Conservation (phyloP, 2,329 filamentous ascomycete genomes). For the Fonsecaea pugnacius region DNA sequence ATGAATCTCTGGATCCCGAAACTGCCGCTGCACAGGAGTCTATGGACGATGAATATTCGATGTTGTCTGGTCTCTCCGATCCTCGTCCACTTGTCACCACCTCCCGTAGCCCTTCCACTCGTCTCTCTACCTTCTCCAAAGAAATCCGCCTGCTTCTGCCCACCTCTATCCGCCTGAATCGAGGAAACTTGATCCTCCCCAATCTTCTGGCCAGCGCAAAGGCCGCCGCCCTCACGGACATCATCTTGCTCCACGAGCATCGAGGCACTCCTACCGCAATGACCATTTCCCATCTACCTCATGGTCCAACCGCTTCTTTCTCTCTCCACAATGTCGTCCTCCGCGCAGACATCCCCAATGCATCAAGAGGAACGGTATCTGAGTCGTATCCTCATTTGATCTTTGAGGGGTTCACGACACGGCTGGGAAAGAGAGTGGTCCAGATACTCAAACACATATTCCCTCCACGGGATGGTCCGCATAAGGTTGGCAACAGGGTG, state of each 20-base stretch:
- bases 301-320: slow-evolving; percentile 85
- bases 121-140: slow-evolving; percentile 88
- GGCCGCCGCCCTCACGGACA: slow-evolving; percentile 77
- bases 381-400: slow-evolving; percentile 94
- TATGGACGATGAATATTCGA: slow-evolving; percentile 87
- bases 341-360: slow-evolving; percentile 88
- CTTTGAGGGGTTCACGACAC: slow-evolving; percentile 88
- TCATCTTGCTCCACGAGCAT: slow-evolving; percentile 89
- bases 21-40: slow-evolving; percentile 84
- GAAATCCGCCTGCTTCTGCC: slow-evolving; percentile 84
- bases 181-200: slow-evolving; percentile 84
- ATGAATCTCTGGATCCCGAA: slow-evolving; percentile 80
- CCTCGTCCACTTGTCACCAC: slow-evolving; percentile 89
- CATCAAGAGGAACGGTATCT: slow-evolving; percentile 81
- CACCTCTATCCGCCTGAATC: slow-evolving; percentile 84
- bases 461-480: slow-evolving; percentile 79
- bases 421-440: slow-evolving; percentile 78
- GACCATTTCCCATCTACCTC: slow-evolving; percentile 83
- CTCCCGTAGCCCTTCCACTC: slow-evolving; percentile 80
- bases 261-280: slow-evolving; percentile 88
- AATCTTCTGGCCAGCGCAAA: slow-evolving; percentile 84
- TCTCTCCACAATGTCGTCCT: slow-evolving; percentile 91
- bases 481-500: slow-evolving; percentile 83
- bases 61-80: slow-evolving; percentile 88
- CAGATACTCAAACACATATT: slow-evolving; percentile 94